These are phyloP conservation scores for Agaricus sinodeliciosus DNA, from an alignment of 768 basidiomycete species.

Conservation along the genomic window DNA sequence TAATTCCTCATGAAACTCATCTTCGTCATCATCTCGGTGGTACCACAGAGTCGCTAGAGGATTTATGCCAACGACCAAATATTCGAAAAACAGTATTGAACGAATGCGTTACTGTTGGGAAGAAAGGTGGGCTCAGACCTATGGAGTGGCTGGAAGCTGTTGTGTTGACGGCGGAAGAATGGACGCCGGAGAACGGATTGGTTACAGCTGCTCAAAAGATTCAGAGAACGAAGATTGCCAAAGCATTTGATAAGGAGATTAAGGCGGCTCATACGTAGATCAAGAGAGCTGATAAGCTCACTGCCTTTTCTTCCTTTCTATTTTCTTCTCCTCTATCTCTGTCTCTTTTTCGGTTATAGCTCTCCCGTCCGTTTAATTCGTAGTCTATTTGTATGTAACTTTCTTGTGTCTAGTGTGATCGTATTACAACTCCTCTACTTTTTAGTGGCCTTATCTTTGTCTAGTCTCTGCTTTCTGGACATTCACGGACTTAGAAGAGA, in stretches of 20 bases:
- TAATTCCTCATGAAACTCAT: slow-evolving; percentile 76
- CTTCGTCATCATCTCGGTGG: slow-evolving; percentile 56
- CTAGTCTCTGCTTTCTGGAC: too few relatives aligned
- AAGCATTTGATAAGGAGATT: slow-evolving; percentile 26
- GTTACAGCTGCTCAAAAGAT: slow-evolving; percentile 53
- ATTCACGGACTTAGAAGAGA: too few relatives aligned
- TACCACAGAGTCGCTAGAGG: slow-evolving; percentile 33
- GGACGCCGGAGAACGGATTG: slow-evolving; percentile 87
- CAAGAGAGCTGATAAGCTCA: too few relatives aligned
- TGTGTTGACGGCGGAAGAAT: slow-evolving; percentile 77
- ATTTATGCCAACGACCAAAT: slow-evolving; percentile 48
- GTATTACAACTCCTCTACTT: too few relatives aligned
- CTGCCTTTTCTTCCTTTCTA: too few relatives aligned
- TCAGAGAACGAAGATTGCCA: slow-evolving; percentile 28
- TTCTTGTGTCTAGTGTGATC: too few relatives aligned
- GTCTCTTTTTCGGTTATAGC: too few relatives aligned
- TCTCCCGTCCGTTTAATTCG: too few relatives aligned
- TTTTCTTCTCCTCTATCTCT: too few relatives aligned
- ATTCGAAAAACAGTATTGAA: slow-evolving; percentile 62
- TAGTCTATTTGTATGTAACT: too few relatives aligned
- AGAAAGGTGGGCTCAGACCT: slow-evolving; percentile 79
- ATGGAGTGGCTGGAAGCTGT: slow-evolving; percentile 75
- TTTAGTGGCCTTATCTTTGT: too few relatives aligned
- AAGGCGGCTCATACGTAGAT: slow-evolving; percentile 12
- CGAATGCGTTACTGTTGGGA: slow-evolving; percentile 73